Evolutionary conservation across 2,329 filamentous ascomycete genomes (phyloP).

Genomic region (Colletotrichum costaricense): DNA sequence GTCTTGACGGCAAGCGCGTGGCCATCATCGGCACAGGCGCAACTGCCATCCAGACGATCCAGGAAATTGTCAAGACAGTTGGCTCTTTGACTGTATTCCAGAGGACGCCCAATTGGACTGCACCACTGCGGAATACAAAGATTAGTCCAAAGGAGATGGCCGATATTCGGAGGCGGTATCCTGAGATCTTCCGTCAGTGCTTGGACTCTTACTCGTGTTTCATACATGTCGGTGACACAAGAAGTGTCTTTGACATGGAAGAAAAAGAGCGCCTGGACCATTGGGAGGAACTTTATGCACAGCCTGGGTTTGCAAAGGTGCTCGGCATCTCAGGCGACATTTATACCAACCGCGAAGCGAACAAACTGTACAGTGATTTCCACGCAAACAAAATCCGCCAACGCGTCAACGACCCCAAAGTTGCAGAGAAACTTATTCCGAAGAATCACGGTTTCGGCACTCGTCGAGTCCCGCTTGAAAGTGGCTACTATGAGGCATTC

Average conservation of each 20-base stretch:
- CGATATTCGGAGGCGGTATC: constrained; percentile 15
- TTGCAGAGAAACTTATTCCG: constrained; percentile 49
- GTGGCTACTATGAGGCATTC: constrained; percentile 61
- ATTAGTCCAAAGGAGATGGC: constrained; percentile 36
- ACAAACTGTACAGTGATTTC: constrained; percentile 43
- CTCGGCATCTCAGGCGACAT: constrained; percentile 41
- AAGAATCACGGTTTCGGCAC: constrained; percentile 40
- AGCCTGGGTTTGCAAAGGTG: constrained; percentile 51
- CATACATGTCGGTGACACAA: constrained; percentile 42
- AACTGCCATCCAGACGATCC: constrained; percentile 58
- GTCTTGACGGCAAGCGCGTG: constrained; percentile 58
- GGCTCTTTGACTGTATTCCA: constrained; percentile 66
- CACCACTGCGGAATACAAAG: constrained; percentile 40
- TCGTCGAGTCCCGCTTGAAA: constrained; percentile 55
- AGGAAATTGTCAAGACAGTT: constrained; percentile 56
- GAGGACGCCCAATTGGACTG: constrained; percentile 57
- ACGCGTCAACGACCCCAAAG: constrained; percentile 47
- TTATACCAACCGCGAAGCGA: constrained; percentile 42
- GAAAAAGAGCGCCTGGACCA: constrained; percentile 41
- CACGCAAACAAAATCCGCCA: constrained; percentile 48
- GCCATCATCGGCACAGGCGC: constrained; percentile 63
- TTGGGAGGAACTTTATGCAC: constrained; percentile 46
- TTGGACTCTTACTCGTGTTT: constrained; percentile 43
- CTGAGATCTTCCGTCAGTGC: constrained; percentile 32
- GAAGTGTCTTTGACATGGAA: constrained; percentile 40